These are phyloP conservation scores for Phanerochaete carnosa DNA, from an alignment of 768 basidiomycete species.

Conservation along the genomic window DNA sequence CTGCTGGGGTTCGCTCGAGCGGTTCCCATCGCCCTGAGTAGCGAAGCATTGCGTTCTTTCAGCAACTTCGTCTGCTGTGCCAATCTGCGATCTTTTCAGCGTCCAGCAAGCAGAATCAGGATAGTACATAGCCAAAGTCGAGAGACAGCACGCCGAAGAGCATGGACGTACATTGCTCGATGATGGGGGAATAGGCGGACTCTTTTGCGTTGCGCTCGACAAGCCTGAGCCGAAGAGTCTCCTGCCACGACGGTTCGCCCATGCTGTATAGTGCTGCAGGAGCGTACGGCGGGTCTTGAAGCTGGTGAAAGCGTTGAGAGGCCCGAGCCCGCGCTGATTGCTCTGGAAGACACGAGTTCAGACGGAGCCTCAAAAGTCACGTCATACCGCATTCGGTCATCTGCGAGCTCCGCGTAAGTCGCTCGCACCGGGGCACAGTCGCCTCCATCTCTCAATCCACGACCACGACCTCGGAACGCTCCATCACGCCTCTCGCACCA, in stretches of 20 bases:
- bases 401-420: conserved; percentile 14
- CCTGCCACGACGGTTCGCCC: conserved; percentile 85
- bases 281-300: background rate
- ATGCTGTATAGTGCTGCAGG: conserved; percentile 37
- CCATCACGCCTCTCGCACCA: conserved; percentile 11
- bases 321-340: conserved; percentile 5
- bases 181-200: conserved; percentile 76
- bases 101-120: conserved; percentile 19
- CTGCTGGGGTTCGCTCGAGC: conserved; percentile 61
- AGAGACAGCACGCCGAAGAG: background rate
- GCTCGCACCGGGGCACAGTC: conserved; percentile 6
- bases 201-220: conserved; percentile 82
- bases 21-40: conserved; percentile 79
- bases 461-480: conserved; percentile 10
- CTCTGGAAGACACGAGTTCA: conserved; percentile 14
- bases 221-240: conserved; percentile 73
- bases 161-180: conserved; percentile 80
- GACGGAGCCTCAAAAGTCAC: conserved; percentile 23
- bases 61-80: conserved; percentile 90
- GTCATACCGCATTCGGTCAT: conserved; percentile 1
- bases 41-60: conserved; percentile 87
- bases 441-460: background rate
- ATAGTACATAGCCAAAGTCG: conserved; percentile 6
- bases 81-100: conserved; percentile 75
- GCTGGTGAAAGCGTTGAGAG: conserved; percentile 6